phyloP scores from a whole-genome alignment of 345 rosid genomes.

The Angophora floribunda region DNA sequence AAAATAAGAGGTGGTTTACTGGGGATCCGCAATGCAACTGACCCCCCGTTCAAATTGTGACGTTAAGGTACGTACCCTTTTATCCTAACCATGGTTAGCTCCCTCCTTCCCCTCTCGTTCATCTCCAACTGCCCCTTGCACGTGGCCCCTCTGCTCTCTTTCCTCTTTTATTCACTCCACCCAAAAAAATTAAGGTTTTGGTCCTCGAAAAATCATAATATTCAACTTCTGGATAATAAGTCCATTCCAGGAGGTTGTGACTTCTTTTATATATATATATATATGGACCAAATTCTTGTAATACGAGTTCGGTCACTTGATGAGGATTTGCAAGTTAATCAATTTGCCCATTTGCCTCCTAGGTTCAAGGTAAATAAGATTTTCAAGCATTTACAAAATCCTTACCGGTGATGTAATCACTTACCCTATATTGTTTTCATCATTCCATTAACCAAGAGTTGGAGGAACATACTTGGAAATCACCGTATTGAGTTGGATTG shows the following conservation, averaged over 20 bases:
- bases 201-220: not conserved
- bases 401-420: not conserved
- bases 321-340: not conserved
- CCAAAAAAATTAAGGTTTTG: not conserved
- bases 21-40: conserved; percentile 28
- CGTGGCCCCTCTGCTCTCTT: not conserved
- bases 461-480: not conserved
- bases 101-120: not conserved
- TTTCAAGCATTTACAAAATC: not conserved
- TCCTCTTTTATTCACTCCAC: not conserved
- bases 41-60: not conserved
- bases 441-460: not conserved
- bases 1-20: conserved; percentile 3
- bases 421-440: not conserved
- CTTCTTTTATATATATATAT: not conserved
- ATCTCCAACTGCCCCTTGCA: not conserved
- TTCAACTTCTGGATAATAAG: not conserved
- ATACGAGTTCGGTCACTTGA: not conserved
- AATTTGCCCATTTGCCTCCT: not conserved
- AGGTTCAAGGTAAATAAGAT: not conserved
- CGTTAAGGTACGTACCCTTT: not conserved
- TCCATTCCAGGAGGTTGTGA: not conserved
- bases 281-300: not conserved
- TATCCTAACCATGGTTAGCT: not conserved
- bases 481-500: not conserved